Base-by-base conservation (phyloP, 129 eudicot genomes). In the Artemisia argyi region DNA sequence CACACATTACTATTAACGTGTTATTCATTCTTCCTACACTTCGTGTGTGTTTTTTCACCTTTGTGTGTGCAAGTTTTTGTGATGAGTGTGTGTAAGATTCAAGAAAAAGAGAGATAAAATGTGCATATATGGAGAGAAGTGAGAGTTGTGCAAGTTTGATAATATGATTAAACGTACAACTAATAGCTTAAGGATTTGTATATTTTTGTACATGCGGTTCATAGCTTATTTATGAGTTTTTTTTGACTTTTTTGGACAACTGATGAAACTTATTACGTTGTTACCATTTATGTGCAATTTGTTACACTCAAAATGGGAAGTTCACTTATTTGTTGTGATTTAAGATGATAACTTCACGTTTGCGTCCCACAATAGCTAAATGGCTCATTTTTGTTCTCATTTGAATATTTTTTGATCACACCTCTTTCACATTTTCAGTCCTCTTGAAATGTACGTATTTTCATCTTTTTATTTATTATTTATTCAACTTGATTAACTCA, bases 21-120 rank as follows among this genome's bases (percentile, higher is more conserved):
- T 20, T 71, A 65, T 56, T 66, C 82, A 71, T 71, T 54, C 53
- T 78, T 64, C 49, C 77, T 62, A 54, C 15, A 78, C 53, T 32
- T 65, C 20, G 46, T 58, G 77, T 61, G 75, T 39, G 57, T 1
- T 39, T 39, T 61, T 51, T 71, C 69, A 61, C 55, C 51, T 71
- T 51, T 7, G 44, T 61, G 75, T 65, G 72, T 32, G 74, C 32
- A 49, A 70, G 67, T 24, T 72, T 55, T 61, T 11, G 11, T 46
- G 42, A 62, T 13, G 56, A 64, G 56, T 35, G 54, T 51, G 42
- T 49, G 61, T 16, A 61, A 63, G n/a, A 39, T 49, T 10, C 11
- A 6, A 71, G 57, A 71, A 10, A 56, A 42, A 53, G 50, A 53
- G 14, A 32, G 12, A 42, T 9, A 17, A 61, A 61, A 24, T 62